Evolutionary conservation across 345 rosid genomes (phyloP).

Genomic region (Eucalyptus marginata): DNA sequence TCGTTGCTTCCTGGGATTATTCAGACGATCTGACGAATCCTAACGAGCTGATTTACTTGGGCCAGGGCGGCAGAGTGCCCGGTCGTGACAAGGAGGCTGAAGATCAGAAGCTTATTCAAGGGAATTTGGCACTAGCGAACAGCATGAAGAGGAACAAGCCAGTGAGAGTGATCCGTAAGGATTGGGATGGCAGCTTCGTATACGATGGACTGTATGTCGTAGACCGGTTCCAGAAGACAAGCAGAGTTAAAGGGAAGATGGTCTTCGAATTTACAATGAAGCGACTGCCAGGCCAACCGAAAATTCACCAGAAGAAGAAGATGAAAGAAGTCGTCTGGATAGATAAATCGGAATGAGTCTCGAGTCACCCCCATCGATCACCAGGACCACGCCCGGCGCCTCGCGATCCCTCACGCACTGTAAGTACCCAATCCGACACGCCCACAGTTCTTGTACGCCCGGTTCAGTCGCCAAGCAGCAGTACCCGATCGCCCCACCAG

Average conservation of each 20-base stretch:
- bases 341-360: background rate
- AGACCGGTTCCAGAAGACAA: background rate
- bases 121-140: constrained; percentile 3
- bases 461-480: background rate
- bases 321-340: background rate
- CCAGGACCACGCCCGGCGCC: background rate
- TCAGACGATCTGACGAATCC: background rate
- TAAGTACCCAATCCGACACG: background rate
- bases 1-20: constrained; percentile 1
- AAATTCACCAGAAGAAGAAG: background rate
- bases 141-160: background rate
- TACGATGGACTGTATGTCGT: constrained; percentile 5
- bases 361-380: background rate
- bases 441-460: background rate
- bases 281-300: background rate
- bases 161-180: background rate
- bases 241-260: background rate
- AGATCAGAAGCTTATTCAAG: constrained; percentile 7
- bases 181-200: background rate
- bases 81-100: background rate
- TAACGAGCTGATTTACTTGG: background rate
- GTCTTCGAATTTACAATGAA: background rate
- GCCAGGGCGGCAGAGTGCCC: constrained; percentile 2
- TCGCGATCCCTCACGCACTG: background rate
- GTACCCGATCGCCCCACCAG: background rate